Conservation (phyloP, 2,329 filamentous ascomycete species). For the Xylariales sp. region DNA sequence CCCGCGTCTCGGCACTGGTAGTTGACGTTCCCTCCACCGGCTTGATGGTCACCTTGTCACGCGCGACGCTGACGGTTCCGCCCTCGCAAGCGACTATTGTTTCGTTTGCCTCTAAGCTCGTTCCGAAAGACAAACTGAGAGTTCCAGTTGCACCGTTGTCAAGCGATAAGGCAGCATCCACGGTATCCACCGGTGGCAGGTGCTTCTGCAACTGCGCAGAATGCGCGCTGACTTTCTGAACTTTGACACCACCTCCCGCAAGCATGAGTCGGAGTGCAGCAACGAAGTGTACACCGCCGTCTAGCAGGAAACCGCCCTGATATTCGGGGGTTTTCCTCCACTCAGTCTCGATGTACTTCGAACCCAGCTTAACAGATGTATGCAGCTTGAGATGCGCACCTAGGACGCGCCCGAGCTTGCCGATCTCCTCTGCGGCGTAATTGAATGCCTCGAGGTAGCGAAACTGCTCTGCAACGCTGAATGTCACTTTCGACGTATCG, state of each 20-base stretch:
- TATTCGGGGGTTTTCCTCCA: constrained; percentile 67
- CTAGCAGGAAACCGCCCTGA: constrained; percentile 73
- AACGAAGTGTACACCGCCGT: constrained; percentile 69
- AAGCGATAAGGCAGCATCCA: constrained; percentile 54
- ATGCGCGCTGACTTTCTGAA: constrained; percentile 48
- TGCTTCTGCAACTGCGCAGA: constrained; percentile 50
- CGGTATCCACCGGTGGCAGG: constrained; percentile 62
- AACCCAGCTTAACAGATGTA: constrained; percentile 28
- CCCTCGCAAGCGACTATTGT: constrained; percentile 54
- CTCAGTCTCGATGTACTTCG: constrained; percentile 46
- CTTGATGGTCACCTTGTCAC: constrained; percentile 34
- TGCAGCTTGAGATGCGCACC: constrained; percentile 43
- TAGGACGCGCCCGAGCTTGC: constrained; percentile 48
- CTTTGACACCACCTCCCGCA: constrained; percentile 34
- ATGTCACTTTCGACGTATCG: constrained; percentile 33
- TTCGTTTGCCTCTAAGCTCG: constrained; percentile 46
- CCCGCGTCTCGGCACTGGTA: constrained; percentile 34
- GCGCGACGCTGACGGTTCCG: constrained; percentile 46
- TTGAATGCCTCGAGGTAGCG: constrained; percentile 55
- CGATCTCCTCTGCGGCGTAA: constrained; percentile 44
- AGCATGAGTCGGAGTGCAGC: constrained; percentile 60
- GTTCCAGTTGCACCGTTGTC: constrained; percentile 51
- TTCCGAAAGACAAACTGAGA: constrained; percentile 54
- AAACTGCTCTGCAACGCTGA: constrained; percentile 69
- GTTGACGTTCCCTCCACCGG: constrained; percentile 15